Percentiles rank a stretch among this genome's conserved stretches.
Evolutionary conservation across 2,329 filamentous ascomycete genomes (phyloP).

Genomic region (Pseudogymnoascus sp.): DNA sequence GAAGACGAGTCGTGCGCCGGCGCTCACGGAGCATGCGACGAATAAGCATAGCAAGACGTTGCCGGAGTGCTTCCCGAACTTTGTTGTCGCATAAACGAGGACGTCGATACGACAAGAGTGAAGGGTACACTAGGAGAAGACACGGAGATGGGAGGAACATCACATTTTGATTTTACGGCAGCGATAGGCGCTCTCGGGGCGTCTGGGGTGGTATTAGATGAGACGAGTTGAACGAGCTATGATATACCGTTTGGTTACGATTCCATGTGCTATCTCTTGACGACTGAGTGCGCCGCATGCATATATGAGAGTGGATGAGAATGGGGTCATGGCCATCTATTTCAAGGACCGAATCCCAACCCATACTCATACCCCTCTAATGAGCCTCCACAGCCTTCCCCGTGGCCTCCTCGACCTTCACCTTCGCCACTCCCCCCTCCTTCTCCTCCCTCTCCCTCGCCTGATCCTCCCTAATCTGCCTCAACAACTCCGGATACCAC

Average conservation of each 20-base stretch:
- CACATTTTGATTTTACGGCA: not conserved
- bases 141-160: not conserved
- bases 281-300: not conserved
- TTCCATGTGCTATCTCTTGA: not conserved
- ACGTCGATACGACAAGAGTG: not conserved
- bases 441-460: slow-evolving; percentile 31
- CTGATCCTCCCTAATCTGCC: slow-evolving; percentile 50
- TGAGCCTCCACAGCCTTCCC: slow-evolving; percentile 32
- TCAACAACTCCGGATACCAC: slow-evolving; percentile 58
- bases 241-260: not conserved
- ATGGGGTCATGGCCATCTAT: not conserved
- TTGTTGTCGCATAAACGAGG: slow-evolving; percentile 17
- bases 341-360: not conserved
- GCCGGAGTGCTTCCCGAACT: slow-evolving; percentile 60
- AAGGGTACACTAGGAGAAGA: not conserved
- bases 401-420: slow-evolving; percentile 15
- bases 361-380: slow-evolving; percentile 25
- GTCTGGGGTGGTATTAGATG: not conserved
- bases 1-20: slow-evolving; percentile 64
- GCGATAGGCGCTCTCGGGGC: slow-evolving; percentile 9
- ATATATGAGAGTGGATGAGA: not conserved
- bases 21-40: slow-evolving; percentile 62
- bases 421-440: slow-evolving; percentile 12
- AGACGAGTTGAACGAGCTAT: not conserved
- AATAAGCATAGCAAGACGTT: slow-evolving; percentile 72